phyloP scores from a whole-genome alignment of 495 filamentous ascomycete genomes.

The Hypoxylon rickii region DNA sequence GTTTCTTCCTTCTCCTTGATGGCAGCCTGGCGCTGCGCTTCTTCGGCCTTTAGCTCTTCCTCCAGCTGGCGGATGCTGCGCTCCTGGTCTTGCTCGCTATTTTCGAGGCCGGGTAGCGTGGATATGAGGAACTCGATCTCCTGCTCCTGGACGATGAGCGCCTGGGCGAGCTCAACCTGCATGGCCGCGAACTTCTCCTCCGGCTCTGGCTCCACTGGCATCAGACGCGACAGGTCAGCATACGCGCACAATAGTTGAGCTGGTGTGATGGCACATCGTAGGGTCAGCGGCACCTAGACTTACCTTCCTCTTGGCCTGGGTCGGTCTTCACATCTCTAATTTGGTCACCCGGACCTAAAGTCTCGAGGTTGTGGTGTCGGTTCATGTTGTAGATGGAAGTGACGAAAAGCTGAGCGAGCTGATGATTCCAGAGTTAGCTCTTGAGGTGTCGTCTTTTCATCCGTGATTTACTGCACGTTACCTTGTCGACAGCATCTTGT shows the following conservation, averaged over 20 bases:
- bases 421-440: constrained; percentile 20
- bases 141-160: constrained; percentile 88
- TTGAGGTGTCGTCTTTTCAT: not conserved
- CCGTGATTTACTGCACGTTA: constrained; percentile 35
- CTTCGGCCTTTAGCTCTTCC: constrained; percentile 70
- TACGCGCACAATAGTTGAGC: constrained; percentile 1
- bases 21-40: constrained; percentile 71
- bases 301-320: constrained; percentile 46
- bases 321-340: constrained; percentile 61
- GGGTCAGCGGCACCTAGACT: not conserved
- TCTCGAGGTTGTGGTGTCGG: constrained; percentile 76
- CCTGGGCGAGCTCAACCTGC: constrained; percentile 80
- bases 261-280: not conserved
- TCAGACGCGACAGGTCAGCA: constrained; percentile 11
- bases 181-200: constrained; percentile 69
- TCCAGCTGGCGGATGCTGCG: constrained; percentile 75
- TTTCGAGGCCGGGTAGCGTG: constrained; percentile 82
- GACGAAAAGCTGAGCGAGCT: constrained; percentile 92
- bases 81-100: constrained; percentile 82
- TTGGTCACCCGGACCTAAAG: constrained; percentile 63
- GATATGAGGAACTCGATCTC: constrained; percentile 90
- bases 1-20: constrained; percentile 72
- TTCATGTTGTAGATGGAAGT: constrained; percentile 81
- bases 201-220: constrained; percentile 61
- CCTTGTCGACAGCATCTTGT: constrained; percentile 92